A percentile compares a stretch with the other conserved stretches of the same genome.
phyloP scores from a whole-genome alignment of 108 stramenopile species.

The Cyclotella sp. region DNA sequence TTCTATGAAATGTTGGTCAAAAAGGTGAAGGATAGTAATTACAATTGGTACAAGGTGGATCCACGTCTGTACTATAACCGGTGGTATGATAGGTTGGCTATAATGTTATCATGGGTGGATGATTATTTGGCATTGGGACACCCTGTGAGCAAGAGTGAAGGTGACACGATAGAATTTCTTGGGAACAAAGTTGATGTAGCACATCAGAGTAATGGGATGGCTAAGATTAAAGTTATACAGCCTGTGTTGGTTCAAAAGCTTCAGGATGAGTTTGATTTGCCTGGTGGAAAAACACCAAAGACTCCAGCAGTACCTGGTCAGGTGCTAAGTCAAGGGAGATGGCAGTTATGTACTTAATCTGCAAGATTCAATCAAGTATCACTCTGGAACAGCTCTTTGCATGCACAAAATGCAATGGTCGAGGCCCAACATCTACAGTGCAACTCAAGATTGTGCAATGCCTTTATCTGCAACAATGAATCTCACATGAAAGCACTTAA shows the following conservation, averaged over 20 bases:
- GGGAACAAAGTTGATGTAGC: not conserved
- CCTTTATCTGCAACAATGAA: not conserved
- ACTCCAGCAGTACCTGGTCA: slow-evolving; percentile 11
- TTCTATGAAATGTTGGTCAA: too few species aligned
- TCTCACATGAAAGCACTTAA: slow-evolving; percentile 11
- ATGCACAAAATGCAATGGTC: slow-evolving; percentile 40
- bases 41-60: too few species aligned
- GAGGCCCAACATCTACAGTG: slow-evolving; percentile 30
- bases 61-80: too few species aligned
- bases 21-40: too few species aligned
- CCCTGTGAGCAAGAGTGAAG: not conserved
- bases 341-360: not conserved
- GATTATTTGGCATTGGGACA: too few species aligned
- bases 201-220: not conserved
- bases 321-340: slow-evolving; percentile 4
- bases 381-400: slow-evolving; percentile 37
- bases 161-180: slow-evolving; percentile 9
- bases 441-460: slow-evolving; percentile 12
- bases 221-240: not conserved
- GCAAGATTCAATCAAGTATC: slow-evolving; percentile 14
- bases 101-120: too few species aligned
- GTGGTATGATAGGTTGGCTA: too few species aligned
- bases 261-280: slow-evolving; percentile 15
- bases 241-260: slow-evolving; percentile 12
- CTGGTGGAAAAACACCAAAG: not conserved